Conservation (phyloP, 441 rosid species). For the Pelargonium myrrhifolium region DNA sequence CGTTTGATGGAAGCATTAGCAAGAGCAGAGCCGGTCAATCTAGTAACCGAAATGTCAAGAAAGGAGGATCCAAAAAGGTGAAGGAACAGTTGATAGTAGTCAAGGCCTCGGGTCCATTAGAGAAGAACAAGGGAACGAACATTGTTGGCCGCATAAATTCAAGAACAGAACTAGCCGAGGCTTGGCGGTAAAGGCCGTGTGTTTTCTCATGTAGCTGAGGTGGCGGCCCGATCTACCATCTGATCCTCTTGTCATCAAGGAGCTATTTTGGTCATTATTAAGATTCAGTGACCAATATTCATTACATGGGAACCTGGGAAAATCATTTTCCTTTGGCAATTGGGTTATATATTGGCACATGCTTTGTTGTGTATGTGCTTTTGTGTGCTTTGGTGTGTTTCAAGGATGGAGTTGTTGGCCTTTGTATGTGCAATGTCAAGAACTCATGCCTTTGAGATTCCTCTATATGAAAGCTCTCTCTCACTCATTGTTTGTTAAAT, state of each 20-base stretch:
- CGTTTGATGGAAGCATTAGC: slow-evolving; percentile 4
- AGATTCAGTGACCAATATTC: too few relatives aligned
- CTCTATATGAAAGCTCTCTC: too few relatives aligned
- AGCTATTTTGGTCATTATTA: too few relatives aligned
- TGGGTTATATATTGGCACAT: too few relatives aligned
- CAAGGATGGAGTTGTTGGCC: too few relatives aligned
- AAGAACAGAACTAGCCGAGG: slow-evolving; percentile 59
- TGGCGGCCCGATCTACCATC: not conserved
- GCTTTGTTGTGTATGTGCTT: too few relatives aligned
- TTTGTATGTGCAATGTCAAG: too few relatives aligned
- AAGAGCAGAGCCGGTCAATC: slow-evolving; percentile 32
- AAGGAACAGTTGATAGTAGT: slow-evolving; percentile 29
- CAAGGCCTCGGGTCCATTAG: slow-evolving; percentile 22
- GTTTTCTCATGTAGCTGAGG: not conserved
- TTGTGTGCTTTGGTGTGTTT: too few relatives aligned
- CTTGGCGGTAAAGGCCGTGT: slow-evolving; percentile 49
- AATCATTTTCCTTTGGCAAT: too few relatives aligned
- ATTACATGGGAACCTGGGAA: too few relatives aligned
- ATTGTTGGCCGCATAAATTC: slow-evolving; percentile 50
- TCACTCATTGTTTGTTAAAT: too few relatives aligned
- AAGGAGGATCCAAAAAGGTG: slow-evolving; percentile 22
- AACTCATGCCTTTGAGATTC: too few relatives aligned
- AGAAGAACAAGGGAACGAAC: slow-evolving; percentile 36
- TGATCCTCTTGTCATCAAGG: slow-evolving; percentile 1
- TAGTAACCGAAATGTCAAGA: slow-evolving; percentile 30